phyloP scores from a whole-genome alignment of 2,329 filamentous ascomycete genomes.

The Neonectria sp. region DNA sequence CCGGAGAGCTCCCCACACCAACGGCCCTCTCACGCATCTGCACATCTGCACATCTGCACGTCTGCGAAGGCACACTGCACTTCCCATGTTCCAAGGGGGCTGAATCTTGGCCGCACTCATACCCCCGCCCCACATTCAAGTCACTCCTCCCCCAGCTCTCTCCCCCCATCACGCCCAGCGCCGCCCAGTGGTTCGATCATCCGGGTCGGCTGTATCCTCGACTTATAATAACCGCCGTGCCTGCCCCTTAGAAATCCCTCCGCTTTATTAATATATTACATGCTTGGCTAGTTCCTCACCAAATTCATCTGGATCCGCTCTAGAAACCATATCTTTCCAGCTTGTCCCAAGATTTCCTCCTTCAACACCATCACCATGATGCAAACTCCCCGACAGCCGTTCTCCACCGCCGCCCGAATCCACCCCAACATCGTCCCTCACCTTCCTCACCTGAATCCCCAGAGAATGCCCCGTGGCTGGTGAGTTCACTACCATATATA shows the following conservation, averaged over 20 bases:
- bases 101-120: conserved; percentile 19
- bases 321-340: conserved; percentile 9
- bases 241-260: conserved; percentile 3
- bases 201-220: conserved; percentile 19
- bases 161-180: conserved; percentile 16
- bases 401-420: conserved; percentile 48
- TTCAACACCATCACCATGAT: conserved; percentile 38
- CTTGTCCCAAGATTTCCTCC: not conserved
- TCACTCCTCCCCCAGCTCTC: conserved; percentile 12
- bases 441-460: conserved; percentile 43
- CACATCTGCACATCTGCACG: not conserved
- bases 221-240: conserved; percentile 34
- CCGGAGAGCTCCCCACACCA: conserved; percentile 8
- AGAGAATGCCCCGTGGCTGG: conserved; percentile 45
- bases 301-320: conserved; percentile 7
- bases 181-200: conserved; percentile 34
- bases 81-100: not conserved
- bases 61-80: conserved; percentile 1
- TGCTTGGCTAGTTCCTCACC: conserved; percentile 1
- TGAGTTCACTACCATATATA: conserved; percentile 32
- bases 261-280: conserved; percentile 4
- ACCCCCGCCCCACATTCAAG: conserved; percentile 18
- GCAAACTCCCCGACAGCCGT: conserved; percentile 43
- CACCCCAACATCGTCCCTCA: conserved; percentile 50
- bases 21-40: not conserved